Evolutionary conservation across 495 filamentous ascomycete species (phyloP), one percentile per base, ranked within the genome.

Genomic region (Xylaria telfairii): DNA sequence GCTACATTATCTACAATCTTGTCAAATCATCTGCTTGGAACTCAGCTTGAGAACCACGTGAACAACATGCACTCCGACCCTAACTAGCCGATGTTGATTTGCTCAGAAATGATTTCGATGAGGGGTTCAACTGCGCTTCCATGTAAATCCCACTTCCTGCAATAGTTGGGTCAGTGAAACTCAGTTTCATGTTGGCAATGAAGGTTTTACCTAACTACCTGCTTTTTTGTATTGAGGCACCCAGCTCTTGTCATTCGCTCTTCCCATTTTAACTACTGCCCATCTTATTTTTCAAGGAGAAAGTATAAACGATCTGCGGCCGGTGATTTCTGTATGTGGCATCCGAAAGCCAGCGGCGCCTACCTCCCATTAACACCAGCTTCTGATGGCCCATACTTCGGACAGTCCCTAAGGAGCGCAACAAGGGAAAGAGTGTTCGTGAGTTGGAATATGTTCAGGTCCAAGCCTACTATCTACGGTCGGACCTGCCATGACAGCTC

Each of bases 351-450:
- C n/a, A 19, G 42, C 30, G 21, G 56, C 34, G 13, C 67, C 57
- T 51, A 53, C 67, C 56, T 61, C 53, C 30, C 32, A 17, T 39
- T 19, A 21, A 15, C 30, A 68, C 54, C n/a, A 68, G 67, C 3
- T 10, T 26, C 24, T 24, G 39, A 21, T 12, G 21, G 15, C 7
- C 19, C 64, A 37, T 60, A 60, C 28, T 28, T 30, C 66, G 41
- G 54, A 49, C 37, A 19, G 42, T 60, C 42, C 66, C 28, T 26
- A 7, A 44, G 26, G 32, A 32, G 17, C 15, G 24, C 7, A n/a
- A 5, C 12, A 59, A 44, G 1, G 65, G 39, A 68, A 41, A 10
- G 34, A 26, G n/a, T 56, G 37, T 34, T 24, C 41, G n/a, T 64
- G 39, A 28, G 26, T n/a, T 26, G 2, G 10, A 37, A 24, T 21